These are phyloP conservation scores for Nadsonia starkeyi-henricii DNA, from an alignment of 1,139 yeast species.

Conservation along the genomic window DNA sequence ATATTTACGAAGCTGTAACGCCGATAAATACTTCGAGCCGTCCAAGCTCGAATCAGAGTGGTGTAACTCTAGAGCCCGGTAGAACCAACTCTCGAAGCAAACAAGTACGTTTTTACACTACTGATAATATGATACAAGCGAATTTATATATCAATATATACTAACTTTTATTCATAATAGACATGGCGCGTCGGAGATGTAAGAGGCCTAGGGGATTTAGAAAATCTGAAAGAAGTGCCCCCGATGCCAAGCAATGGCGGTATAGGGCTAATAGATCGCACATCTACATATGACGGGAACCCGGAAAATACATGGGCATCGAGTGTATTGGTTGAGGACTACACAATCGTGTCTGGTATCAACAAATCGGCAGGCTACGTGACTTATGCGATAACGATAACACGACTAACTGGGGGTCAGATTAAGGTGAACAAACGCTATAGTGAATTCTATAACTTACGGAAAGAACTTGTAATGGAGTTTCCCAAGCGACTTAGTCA, in stretches of 20 bases:
- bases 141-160: neutral
- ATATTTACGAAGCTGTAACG: too few species aligned
- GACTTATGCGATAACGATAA: slow-evolving; percentile 27
- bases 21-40: too few species aligned
- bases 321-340: slow-evolving; percentile 27
- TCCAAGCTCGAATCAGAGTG: too few species aligned
- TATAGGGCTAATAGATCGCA: neutral
- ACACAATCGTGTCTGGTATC: slow-evolving; percentile 27
- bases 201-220: neutral
- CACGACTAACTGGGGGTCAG: slow-evolving; percentile 29
- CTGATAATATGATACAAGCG: neutral
- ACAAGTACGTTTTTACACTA: neutral
- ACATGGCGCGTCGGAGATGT: neutral
- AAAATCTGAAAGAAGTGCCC: neutral
- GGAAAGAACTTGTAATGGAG: slow-evolving; percentile 28
- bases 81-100: neutral
- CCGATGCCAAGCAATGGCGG: neutral
- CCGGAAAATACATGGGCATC: slow-evolving; percentile 21
- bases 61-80: neutral
- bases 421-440: slow-evolving; percentile 46
- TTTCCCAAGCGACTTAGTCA: slow-evolving; percentile 30
- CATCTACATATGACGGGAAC: slow-evolving; percentile 1
- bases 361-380: slow-evolving; percentile 26
- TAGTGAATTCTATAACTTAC: slow-evolving; percentile 44
- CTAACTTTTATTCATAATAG: neutral